Base-by-base conservation (phyloP, 257 asterid species). In the Solanum tarijense region DNA sequence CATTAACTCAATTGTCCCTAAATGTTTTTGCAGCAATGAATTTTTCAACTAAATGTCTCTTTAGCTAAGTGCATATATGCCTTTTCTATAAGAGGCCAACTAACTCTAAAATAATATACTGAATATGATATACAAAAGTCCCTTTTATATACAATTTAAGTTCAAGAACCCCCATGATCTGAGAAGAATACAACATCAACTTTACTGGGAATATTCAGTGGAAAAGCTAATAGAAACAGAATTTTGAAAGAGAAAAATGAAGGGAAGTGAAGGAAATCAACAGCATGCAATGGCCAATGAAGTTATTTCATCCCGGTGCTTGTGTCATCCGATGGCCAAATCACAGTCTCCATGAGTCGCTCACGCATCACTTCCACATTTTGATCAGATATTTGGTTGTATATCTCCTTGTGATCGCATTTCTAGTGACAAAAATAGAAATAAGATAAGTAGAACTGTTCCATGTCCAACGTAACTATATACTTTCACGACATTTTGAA, bases 351-450 rank as follows among this genome's bases (percentile, higher is more conserved):
- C 79, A 90, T 88, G 5, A 96, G 96, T 60, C 98, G 88, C 81
- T 96, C 98, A 7, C 98, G 96, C 97, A 96, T 93, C 95, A 95
- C 89, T 90, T 91, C 96, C 90, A 96, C 74, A 83, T 96, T 96
- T 90, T 96, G 95, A 68, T 95, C 98, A 4, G 98, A 94, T 78
- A 96, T 95, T 94, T 91, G 91, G 62, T 94, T 92, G 84, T 96
- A 95, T 89, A 96, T 94, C 68, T 93, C 98, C 2, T 94, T 89
- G 88, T 96, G 98, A 89, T 96, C 96, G 41, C 98, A 95, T 91
- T 92, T 94, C 99, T 96, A 84, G 62, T 20, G 7, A 9, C 41
- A 48, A 82, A 46, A 29, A 48, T 29, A 29, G 36, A 23, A 48
- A 46, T 3, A 82, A 82, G 62, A 27, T 41, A 25, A 85, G 35